Percentiles rank a stretch among this genome's conserved stretches.
Conservation (phyloP, 2,329 filamentous ascomycete genomes). For the Aspergillus ibericus region DNA sequence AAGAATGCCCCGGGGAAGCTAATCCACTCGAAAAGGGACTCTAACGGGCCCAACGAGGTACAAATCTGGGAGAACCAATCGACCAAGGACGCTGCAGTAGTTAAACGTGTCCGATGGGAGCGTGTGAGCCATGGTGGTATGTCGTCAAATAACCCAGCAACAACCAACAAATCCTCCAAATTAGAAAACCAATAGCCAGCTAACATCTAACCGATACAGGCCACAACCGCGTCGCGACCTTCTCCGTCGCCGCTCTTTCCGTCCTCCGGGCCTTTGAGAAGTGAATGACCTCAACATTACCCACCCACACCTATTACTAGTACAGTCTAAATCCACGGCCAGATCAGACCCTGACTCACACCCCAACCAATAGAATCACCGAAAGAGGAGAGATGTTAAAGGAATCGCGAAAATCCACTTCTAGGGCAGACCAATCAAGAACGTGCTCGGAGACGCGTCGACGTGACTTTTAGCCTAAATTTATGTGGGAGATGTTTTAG, state of each 20-base stretch:
- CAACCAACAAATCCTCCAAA: not conserved
- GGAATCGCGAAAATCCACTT: conserved; percentile 1
- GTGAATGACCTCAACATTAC: conserved; percentile 9
- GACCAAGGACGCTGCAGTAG: conserved; percentile 9
- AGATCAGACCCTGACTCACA: not conserved
- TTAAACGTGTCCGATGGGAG: conserved; percentile 47
- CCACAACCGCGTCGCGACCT: conserved; percentile 44
- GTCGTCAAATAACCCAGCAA: conserved; percentile 20
- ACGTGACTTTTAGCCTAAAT: not conserved
- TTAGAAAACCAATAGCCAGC: too few species aligned
- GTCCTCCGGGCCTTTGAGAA: conserved; percentile 41
- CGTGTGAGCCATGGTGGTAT: conserved; percentile 46
- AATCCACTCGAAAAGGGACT: conserved; percentile 28
- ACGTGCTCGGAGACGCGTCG: not conserved
- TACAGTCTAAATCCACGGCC: not conserved
- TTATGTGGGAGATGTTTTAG: not conserved
- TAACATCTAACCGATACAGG: too few species aligned
- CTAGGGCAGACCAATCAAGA: not conserved
- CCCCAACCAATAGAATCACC: not conserved
- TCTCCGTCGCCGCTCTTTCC: conserved; percentile 38
- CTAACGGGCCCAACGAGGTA: conserved; percentile 33
- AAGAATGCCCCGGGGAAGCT: conserved; percentile 29
- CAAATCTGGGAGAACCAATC: conserved; percentile 40
- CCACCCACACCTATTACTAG: not conserved
- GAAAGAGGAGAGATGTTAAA: not conserved